Evolutionary conservation across 768 basidiomycete species (phyloP), one percentile per base, ranked within the genome.

Genomic region (Cytidiella melzeri): DNA sequence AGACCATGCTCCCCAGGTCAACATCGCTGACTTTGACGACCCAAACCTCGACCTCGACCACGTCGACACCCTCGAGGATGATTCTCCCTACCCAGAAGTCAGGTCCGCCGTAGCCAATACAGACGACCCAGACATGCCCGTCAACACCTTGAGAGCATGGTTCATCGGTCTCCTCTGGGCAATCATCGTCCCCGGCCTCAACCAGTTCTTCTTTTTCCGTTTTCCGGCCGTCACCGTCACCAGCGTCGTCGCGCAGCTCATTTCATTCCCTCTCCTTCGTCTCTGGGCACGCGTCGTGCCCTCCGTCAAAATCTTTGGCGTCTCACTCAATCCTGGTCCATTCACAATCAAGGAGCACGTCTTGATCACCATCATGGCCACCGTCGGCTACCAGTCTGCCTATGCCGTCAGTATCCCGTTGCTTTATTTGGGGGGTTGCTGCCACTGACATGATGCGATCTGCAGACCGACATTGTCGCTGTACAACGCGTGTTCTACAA

Each of bases 301-400:
- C 10, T 71, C 74, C 50, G 61, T 75, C 62, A 74, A 67, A 45
- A 62, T 83, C 18, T 72, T 81, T 40, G 81, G 81, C 4, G 24
- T 72, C 6, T 57, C 69, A 2, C 55, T 84, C 37, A 84, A 84
- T 56, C 81, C 82, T 11, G 87, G 87, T 19, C 81, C 77, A 1
- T 89, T 86, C 69, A 74, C 75, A 1, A 78, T 87, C 60, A 89
- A 89, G 66, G 87, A 87, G 61, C 81, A 83, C 66, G 81, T 81
- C 26, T 56, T 76, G 44, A 69, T 73, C 51, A 67, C 58, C 15
- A 71, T 74, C 44, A 71, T 73, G 71, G 69, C 70, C 11, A 63
- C 59, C 34, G 67, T 72, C 26, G 69, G 66, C 18, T 57, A 56
- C 24, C 28, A 39, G 7, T 59, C 61, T 25, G 68, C 70, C 3